Percentiles rank a stretch among this genome's conserved stretches.
These are phyloP conservation scores for Gossypium longicalyx DNA, from an alignment of 345 rosid species.

Conservation along the genomic window DNA sequence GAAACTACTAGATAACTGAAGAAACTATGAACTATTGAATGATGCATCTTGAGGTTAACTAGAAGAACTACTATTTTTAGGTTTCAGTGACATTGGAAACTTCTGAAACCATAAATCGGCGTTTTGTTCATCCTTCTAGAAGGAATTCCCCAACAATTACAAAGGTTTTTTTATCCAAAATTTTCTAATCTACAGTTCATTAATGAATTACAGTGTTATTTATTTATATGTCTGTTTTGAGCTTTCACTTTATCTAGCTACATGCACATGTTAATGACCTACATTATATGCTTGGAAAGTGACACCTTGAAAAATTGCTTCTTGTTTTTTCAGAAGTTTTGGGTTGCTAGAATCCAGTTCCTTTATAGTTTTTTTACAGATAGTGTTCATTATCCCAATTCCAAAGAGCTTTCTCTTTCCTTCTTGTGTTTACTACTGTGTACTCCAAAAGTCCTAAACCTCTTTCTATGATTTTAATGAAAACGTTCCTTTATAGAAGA, in stretches of 20 bases:
- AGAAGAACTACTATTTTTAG: conserved; percentile 32
- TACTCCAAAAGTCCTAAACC: not conserved
- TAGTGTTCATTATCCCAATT: not conserved
- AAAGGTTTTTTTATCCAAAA: conserved; percentile 39
- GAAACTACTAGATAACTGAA: not conserved
- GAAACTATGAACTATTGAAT: conserved; percentile 3
- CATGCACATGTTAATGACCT: not conserved
- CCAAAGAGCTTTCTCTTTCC: not conserved
- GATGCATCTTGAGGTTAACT: conserved; percentile 22
- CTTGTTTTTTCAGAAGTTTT: not conserved
- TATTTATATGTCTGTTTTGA: not conserved
- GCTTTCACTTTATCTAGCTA: not conserved
- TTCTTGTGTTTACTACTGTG: not conserved
- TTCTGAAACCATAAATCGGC: conserved; percentile 67
- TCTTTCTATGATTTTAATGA: not conserved
- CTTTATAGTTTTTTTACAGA: not conserved
- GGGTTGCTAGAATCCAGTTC: not conserved
- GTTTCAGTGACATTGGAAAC: conserved; percentile 80
- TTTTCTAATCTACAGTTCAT: not conserved
- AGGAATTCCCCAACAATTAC: conserved; percentile 79
- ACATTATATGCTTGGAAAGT: not conserved
- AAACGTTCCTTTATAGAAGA: not conserved
- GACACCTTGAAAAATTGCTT: not conserved
- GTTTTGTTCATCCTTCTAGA: conserved; percentile 77
- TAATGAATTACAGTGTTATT: conserved; percentile 2